Percentiles rank a stretch among this genome's conserved stretches.
Conservation (phyloP, 2,329 filamentous ascomycete species). For the Leptographium flavum region DNA sequence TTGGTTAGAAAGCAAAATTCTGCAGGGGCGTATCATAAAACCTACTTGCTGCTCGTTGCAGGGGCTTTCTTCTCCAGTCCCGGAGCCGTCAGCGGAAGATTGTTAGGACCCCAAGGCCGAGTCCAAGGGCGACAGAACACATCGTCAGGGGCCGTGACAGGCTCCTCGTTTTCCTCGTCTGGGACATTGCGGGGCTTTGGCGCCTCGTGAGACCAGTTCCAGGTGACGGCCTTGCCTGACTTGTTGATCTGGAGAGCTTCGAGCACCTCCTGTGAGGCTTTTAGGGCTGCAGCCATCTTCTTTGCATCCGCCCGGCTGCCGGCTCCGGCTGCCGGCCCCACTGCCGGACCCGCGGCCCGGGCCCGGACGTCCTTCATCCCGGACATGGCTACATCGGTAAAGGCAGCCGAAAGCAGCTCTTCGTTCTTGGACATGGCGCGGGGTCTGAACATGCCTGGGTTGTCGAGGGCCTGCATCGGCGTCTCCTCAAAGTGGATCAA, state of each 20-base stretch:
- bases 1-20: too few species aligned
- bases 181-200: not conserved
- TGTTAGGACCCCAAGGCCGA: not conserved
- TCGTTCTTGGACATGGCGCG: not conserved
- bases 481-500: not conserved
- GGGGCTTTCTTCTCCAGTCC: not conserved
- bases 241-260: conserved; percentile 6
- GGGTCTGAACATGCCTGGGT: not conserved
- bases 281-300: not conserved
- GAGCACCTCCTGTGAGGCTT: not conserved
- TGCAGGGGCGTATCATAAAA: too few species aligned
- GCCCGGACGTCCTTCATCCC: too few species aligned
- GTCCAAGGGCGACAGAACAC: not conserved
- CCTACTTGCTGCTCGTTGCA: not conserved
- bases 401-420: not conserved
- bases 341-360: too few species aligned
- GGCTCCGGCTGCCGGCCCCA: too few species aligned
- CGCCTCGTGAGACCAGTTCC: not conserved
- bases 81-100: not conserved
- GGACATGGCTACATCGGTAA: not conserved
- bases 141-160: not conserved
- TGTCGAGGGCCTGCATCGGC: not conserved
- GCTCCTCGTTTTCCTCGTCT: not conserved
- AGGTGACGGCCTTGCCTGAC: conserved; percentile 1
- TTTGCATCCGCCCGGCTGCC: not conserved